phyloP scores from a whole-genome alignment of 345 rosid species.

The Streptanthus diversifolius region DNA sequence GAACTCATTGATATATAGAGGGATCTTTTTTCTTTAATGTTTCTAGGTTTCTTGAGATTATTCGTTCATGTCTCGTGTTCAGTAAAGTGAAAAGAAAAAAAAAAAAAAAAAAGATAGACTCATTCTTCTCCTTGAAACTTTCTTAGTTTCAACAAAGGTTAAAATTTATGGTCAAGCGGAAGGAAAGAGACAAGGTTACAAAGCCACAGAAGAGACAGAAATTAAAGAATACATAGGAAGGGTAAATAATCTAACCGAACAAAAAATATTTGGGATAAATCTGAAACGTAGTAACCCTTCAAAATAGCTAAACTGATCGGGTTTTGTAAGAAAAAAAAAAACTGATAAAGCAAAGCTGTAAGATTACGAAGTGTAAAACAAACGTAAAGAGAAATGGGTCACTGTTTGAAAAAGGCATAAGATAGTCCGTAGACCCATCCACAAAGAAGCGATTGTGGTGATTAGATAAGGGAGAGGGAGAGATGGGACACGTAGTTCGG shows the following conservation, averaged over 20 bases:
- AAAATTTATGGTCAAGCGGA: background rate
- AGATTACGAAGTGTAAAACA: too few species aligned
- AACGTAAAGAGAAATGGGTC: background rate
- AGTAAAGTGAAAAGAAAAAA: constrained; percentile 4
- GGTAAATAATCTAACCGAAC: too few species aligned
- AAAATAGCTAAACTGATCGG: too few species aligned
- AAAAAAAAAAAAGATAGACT: background rate
- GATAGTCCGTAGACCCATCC: background rate
- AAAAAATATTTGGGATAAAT: too few species aligned
- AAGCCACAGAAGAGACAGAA: too few species aligned
- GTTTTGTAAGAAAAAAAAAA: too few species aligned
- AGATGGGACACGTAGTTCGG: constrained; percentile 49
- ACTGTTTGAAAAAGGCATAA: background rate
- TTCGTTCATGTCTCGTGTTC: constrained; percentile 6
- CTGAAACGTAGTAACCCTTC: too few species aligned
- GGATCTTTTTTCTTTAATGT: background rate
- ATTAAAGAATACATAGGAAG: too few species aligned
- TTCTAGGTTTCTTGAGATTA: constrained; percentile 5
- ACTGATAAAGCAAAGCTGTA: too few species aligned
- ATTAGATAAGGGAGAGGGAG: background rate
- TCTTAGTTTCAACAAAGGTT: background rate
- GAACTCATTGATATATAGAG: constrained; percentile 16
- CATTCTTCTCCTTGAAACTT: background rate
- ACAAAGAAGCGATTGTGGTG: background rate
- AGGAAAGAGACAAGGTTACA: too few species aligned